A percentile compares a stretch with the other conserved stretches of the same genome.
phyloP scores from a whole-genome alignment of 1,139 yeast genomes.

The Candida tetrigidarum region DNA sequence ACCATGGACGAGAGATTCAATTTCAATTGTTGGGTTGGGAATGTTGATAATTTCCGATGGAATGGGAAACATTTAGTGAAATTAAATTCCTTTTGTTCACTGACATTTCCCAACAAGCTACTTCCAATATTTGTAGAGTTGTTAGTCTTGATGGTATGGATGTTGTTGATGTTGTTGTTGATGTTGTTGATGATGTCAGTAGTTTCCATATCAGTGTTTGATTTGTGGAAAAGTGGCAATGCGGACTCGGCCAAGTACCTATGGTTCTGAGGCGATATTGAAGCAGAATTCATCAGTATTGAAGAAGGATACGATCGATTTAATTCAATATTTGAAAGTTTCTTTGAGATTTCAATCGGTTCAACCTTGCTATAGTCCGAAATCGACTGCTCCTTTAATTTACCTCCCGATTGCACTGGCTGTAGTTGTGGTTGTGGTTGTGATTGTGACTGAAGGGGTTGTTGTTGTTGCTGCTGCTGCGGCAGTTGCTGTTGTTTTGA shows the following conservation, averaged over 20 bases:
- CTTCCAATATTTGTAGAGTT: conserved; percentile 24
- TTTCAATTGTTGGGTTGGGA: conserved; percentile 62
- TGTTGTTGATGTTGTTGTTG: too few species aligned
- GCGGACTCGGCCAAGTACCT: conserved; percentile 1
- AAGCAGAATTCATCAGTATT: conserved; percentile 13
- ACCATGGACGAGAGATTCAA: conserved; percentile 38
- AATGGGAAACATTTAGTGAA: conserved; percentile 85
- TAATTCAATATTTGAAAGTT: conserved; percentile 6
- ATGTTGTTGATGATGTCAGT: not conserved
- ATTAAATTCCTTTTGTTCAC: conserved; percentile 59
- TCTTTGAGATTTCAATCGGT: conserved; percentile 20
- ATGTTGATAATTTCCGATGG: conserved; percentile 68
- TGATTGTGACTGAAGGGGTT: not conserved
- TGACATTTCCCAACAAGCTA: conserved; percentile 27
- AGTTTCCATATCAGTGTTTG: conserved; percentile 8
- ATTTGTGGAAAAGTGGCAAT: not conserved
- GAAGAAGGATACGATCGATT: conserved; percentile 8
- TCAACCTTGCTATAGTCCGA: conserved; percentile 13
- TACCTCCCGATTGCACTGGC: not conserved
- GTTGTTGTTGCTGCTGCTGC: conserved; percentile 5
- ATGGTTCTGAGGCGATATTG: conserved; percentile 22
- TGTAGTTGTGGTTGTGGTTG: not conserved
- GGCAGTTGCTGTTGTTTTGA: too few species aligned
- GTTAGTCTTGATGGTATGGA: too few species aligned
- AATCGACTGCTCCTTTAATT: conserved; percentile 1